Percentiles rank a stretch among this genome's conserved stretches.
Evolutionary conservation across 2,329 filamentous ascomycete genomes (phyloP).

Genomic region (Colletotrichum limetticola): DNA sequence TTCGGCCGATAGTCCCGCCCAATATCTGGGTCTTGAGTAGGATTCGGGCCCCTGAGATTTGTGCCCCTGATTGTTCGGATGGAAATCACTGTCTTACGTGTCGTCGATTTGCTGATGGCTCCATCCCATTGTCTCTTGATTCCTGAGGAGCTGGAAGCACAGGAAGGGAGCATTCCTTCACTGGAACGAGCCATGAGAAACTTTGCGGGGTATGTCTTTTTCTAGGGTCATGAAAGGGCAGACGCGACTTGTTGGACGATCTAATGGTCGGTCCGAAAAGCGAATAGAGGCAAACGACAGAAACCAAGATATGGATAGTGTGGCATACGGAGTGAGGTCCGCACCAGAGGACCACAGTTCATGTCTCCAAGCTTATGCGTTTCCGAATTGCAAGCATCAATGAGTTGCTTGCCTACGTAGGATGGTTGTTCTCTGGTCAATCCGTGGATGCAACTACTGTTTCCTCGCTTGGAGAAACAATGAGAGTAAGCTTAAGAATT

Average conservation of each 20-base stretch:
- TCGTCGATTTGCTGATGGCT: not conserved
- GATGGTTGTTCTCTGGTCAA: not conserved
- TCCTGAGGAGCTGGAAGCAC: not conserved
- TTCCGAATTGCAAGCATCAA: not conserved
- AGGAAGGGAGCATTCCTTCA: not conserved
- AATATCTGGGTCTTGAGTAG: not conserved
- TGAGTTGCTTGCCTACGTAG: not conserved
- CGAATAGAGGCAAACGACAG: not conserved
- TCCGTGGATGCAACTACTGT: not conserved
- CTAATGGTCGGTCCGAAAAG: not conserved
- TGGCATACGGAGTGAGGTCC: not conserved
- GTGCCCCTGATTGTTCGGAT: not conserved
- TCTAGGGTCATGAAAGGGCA: not conserved
- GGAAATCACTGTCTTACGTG: not conserved
- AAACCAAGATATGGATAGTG: not conserved
- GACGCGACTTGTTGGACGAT: not conserved
- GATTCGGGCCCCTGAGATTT: not conserved
- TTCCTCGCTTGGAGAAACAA: slow-evolving; percentile 16
- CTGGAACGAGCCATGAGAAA: not conserved
- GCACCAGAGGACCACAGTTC: not conserved
- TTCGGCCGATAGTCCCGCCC: slow-evolving; percentile 7
- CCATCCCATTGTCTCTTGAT: not conserved
- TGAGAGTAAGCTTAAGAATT: not conserved
- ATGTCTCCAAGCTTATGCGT: not conserved
- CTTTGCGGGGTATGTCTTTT: not conserved